Conservation (phyloP, 2,329 filamentous ascomycete species). For the Neopestalotiopsis rosae region DNA sequence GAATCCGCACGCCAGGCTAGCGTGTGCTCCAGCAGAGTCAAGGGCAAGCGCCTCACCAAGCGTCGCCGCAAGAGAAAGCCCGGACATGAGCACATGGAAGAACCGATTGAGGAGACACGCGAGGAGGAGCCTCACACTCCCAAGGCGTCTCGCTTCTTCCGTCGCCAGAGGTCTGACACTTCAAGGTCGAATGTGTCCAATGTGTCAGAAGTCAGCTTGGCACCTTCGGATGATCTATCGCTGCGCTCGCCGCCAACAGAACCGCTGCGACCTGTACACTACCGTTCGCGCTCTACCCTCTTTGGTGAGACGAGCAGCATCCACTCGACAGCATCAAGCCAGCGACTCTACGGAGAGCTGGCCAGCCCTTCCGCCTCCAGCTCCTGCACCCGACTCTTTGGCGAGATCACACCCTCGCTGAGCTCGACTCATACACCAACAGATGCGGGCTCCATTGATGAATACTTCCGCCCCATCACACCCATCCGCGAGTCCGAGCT, state of each 20-base stretch:
- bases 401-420: slow-evolving; percentile 34
- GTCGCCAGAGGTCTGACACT: slow-evolving; percentile 26
- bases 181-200: too few species aligned
- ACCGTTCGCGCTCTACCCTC: slow-evolving; percentile 28
- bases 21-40: slow-evolving; percentile 37
- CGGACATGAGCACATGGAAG: slow-evolving; percentile 30
- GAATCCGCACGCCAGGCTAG: slow-evolving; percentile 39
- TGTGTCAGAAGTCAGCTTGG: slow-evolving; percentile 26
- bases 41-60: slow-evolving; percentile 43
- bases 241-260: slow-evolving; percentile 18
- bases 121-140: slow-evolving; percentile 20
- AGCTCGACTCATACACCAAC: slow-evolving; percentile 36
- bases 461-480: slow-evolving; percentile 37
- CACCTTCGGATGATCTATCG: slow-evolving; percentile 23
- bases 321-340: slow-evolving; percentile 3
- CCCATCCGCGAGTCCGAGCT: slow-evolving; percentile 26
- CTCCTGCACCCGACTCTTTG: slow-evolving; percentile 18
- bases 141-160: slow-evolving; percentile 24
- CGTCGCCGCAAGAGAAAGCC: slow-evolving; percentile 36
- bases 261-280: slow-evolving; percentile 30
- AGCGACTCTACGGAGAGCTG: slow-evolving; percentile 37
- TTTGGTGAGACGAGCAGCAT: slow-evolving; percentile 38
- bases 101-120: slow-evolving; percentile 18
- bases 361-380: slow-evolving; percentile 9
- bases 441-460: slow-evolving; percentile 33